Evolutionary conservation across 2,329 filamentous ascomycete genomes (phyloP).

Genomic region (Sarocladium brachiariae): DNA sequence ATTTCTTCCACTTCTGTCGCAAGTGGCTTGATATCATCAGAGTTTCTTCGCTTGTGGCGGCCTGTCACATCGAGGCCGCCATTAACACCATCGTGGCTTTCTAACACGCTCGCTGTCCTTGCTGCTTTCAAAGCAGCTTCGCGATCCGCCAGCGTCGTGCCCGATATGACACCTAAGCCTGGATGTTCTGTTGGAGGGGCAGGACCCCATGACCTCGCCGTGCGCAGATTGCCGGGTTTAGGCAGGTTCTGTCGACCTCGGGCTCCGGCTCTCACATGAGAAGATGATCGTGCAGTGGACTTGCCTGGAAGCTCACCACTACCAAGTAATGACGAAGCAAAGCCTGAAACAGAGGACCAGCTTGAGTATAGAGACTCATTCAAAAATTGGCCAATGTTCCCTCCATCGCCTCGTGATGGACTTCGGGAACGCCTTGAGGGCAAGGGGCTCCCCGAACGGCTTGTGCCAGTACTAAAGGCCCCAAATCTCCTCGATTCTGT

Average conservation of each 20-base stretch:
- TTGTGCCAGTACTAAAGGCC: constrained; percentile 29
- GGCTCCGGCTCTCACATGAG: neutral
- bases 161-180: constrained; percentile 41
- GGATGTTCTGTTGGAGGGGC: constrained; percentile 34
- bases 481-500: constrained; percentile 26
- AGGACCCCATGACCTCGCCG: constrained; percentile 39
- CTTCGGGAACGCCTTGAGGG: constrained; percentile 23
- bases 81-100: constrained; percentile 55
- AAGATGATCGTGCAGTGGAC: neutral
- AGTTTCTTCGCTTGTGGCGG: constrained; percentile 59
- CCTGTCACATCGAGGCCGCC: constrained; percentile 49
- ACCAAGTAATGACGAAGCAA: constrained; percentile 39
- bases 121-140: constrained; percentile 49
- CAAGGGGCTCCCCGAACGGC: constrained; percentile 42
- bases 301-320: constrained; percentile 17
- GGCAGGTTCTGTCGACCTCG: constrained; percentile 5
- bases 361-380: constrained; percentile 46
- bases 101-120: constrained; percentile 51
- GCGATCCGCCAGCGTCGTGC: constrained; percentile 46
- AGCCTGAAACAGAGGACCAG: constrained; percentile 49
- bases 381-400: constrained; percentile 33
- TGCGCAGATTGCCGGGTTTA: constrained; percentile 7
- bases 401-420: constrained; percentile 19
- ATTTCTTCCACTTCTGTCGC: constrained; percentile 58
- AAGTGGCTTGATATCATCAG: constrained; percentile 48